Base-by-base conservation (phyloP, 2,329 filamentous ascomycete species). In the Aspergillus clavatus region DNA sequence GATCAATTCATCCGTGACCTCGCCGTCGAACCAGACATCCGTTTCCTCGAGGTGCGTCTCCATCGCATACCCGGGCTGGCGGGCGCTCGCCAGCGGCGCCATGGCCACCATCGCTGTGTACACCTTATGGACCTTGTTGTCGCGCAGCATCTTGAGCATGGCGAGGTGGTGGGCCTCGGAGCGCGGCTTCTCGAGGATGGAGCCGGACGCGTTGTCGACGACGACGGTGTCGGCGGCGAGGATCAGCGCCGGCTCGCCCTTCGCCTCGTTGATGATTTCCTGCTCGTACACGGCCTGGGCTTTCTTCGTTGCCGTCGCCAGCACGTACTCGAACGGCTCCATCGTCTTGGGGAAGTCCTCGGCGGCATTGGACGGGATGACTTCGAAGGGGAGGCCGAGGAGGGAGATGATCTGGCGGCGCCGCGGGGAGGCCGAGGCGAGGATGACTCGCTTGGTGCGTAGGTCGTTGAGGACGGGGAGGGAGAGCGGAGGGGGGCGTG, bases 201-300 rank as follows among this genome's bases (percentile, higher is more conserved):
- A 75, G 0, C 90, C 90, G 31, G 79, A 73, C 8, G 81, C 77
- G 7, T 82, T 84, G 38, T 71, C 63, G 11, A 93, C 86, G 50
- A 98, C 87, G 45, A 98, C 77, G 0, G 93, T 97, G 66, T 97
- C 91, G 27, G 91, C 91, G 0, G 89, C 83, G 47, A 97, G 84
- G 46, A 97, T 88, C 12, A 97, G 76, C 5, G 82, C 84, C 0
- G 89, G 89, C 55, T 96, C 93, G 44, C 76, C 80, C 46, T 73
- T 66, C 26, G 58, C 68, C 44, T 70, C 65, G 47, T 80, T 79
- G 58, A 81, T 65, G 55, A 83, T 74, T 56, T 82, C 78, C 31
- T 72, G 63, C 23, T 66, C 63, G 67, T 86, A 86, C 7, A 97
- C 87, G 37, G 86, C 79, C 35, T 89, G 77, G 40, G 84, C 87